A percentile compares a stretch with the other conserved stretches of the same genome.
phyloP scores from a whole-genome alignment of 139 green algal species.

The Chlorella sp. region DNA sequence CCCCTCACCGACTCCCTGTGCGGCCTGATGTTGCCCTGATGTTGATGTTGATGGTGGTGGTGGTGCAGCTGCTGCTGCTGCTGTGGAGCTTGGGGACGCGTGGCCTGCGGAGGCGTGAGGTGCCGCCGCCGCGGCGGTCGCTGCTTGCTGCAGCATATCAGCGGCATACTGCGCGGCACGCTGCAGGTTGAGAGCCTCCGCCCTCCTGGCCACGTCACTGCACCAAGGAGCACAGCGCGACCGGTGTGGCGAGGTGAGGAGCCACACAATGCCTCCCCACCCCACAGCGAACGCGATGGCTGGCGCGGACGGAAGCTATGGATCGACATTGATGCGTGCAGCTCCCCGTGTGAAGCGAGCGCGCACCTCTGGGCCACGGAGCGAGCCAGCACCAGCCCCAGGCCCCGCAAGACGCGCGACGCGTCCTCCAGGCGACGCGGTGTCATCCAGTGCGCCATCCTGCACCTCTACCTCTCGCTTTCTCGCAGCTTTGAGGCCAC shows the following conservation, averaged over 20 bases:
- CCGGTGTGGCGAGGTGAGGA: background rate
- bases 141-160: slow-evolving; percentile 16
- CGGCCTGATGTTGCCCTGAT: too few species aligned
- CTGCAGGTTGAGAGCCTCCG: slow-evolving; percentile 13
- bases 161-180: slow-evolving; percentile 15
- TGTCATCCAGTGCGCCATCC: slow-evolving; percentile 22
- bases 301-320: too few species aligned
- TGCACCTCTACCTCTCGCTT: too few species aligned
- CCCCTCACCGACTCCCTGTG: too few species aligned
- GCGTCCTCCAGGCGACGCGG: slow-evolving; percentile 57
- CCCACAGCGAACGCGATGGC: background rate
- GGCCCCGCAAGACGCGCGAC: slow-evolving; percentile 42
- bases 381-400: slow-evolving; percentile 44
- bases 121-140: too few species aligned
- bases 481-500: too few species aligned
- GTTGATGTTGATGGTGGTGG: too few species aligned
- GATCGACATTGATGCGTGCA: too few species aligned
- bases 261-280: background rate
- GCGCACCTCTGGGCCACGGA: slow-evolving; percentile 47
- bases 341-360: background rate
- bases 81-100: too few species aligned
- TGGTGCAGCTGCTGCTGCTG: too few species aligned
- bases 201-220: slow-evolving; percentile 16
- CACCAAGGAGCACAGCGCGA: background rate
- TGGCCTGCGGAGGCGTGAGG: too few species aligned